Percentiles rank a stretch among this genome's conserved stretches.
Evolutionary conservation across 106 monocot species (phyloP).

Genomic region (Iris macrosiphon): DNA sequence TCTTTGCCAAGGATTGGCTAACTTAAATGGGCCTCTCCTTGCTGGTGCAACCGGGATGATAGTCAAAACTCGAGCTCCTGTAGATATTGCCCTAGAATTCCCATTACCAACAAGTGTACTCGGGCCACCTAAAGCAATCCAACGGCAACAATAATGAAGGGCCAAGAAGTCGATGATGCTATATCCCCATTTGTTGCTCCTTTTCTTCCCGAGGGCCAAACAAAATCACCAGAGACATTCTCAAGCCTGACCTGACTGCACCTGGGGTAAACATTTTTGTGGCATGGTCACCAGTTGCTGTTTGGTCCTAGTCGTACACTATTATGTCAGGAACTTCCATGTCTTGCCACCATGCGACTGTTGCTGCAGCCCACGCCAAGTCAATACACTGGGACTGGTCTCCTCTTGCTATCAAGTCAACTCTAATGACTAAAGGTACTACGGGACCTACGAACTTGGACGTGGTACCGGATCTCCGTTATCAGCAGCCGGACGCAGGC

Average conservation of each 20-base stretch:
- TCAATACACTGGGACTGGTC: conserved; percentile 29
- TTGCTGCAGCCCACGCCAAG: conserved; percentile 33
- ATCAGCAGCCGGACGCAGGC: no score
- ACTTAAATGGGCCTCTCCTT: no score
- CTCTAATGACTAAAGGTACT: conserved; percentile 49
- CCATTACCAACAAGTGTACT: no score
- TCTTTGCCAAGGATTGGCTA: no score
- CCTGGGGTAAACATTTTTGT: conserved; percentile 24
- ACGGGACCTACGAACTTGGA: no score
- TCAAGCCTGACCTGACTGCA: conserved; percentile 35
- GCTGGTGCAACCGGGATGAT: no score
- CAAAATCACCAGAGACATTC: conserved; percentile 5
- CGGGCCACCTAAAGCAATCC: no score
- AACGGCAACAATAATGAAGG: neutral
- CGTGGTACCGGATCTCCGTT: no score
- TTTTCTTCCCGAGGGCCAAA: conserved; percentile 22
- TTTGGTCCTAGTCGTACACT: conserved; percentile 3
- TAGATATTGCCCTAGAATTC: no score
- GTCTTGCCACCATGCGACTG: conserved; percentile 40
- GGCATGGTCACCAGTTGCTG: conserved; percentile 17
- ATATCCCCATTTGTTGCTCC: conserved; percentile 7
- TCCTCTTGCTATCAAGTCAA: conserved; percentile 31
- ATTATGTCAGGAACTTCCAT: conserved; percentile 46
- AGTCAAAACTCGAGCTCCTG: no score
- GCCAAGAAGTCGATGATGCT: neutral